These are phyloP conservation scores for Giardia muris DNA, from an alignment of 208 protist genomes.

Conservation along the genomic window DNA sequence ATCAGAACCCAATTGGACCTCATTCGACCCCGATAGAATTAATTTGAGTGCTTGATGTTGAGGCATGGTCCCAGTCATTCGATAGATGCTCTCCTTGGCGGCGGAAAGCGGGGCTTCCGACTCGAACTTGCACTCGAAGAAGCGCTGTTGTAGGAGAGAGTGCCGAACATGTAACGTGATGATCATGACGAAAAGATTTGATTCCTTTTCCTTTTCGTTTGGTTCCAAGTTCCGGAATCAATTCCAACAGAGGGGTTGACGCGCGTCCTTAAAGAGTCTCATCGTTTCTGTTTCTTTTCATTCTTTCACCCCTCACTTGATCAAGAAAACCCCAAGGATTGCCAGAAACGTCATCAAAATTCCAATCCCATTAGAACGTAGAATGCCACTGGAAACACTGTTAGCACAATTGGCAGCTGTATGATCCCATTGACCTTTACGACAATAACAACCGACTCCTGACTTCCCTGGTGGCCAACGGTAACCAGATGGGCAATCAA, in stretches of 20 bases:
- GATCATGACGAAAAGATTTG: neutral
- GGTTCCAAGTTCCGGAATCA: no score
- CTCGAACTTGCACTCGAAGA: neutral
- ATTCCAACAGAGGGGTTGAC: no score
- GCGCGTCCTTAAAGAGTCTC: no score
- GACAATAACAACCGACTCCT: neutral
- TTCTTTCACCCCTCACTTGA: no score
- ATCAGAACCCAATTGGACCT: constrained; percentile 20
- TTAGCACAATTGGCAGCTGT: neutral
- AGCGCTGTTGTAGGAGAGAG: neutral
- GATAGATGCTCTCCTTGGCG: constrained; percentile 4
- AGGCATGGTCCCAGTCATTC: constrained; percentile 41
- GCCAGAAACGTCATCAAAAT: no score
- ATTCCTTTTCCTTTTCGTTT: neutral
- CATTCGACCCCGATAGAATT: neutral
- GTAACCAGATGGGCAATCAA: neutral
- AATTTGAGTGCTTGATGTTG: constrained; percentile 40
- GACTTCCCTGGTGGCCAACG: neutral
- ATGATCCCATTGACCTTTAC: neutral
- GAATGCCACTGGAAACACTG: neutral
- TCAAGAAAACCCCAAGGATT: no score
- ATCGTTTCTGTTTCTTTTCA: no score
- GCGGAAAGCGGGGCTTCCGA: neutral
- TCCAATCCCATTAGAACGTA: neutral
- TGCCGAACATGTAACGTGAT: neutral